A percentile compares a stretch with the other conserved stretches of the same genome.
Conservation (phyloP, 371 early-diverging fungal genomes). For the Entomophthora muscae region DNA sequence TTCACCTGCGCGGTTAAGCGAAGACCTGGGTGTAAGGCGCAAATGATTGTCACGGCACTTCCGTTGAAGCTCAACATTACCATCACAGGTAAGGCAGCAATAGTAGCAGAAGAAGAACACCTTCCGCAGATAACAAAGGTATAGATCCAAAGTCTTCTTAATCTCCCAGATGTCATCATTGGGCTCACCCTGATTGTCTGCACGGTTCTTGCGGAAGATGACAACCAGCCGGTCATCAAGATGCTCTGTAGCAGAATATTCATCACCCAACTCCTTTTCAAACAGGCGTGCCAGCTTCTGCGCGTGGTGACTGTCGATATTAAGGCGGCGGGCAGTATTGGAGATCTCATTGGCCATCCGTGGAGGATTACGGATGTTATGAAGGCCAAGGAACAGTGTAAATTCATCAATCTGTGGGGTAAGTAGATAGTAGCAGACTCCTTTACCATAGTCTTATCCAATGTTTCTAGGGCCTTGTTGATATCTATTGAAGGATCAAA, state of each 20-base stretch:
- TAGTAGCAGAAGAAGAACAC: conserved; percentile 92
- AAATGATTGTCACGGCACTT: conserved; percentile 50
- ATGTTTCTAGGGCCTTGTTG: conserved; percentile 36
- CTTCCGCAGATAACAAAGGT: conserved; percentile 66
- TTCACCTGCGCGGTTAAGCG: conserved; percentile 12
- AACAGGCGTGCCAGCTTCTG: conserved; percentile 31
- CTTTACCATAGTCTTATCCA: conserved; percentile 34
- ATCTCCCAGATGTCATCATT: conserved; percentile 9
- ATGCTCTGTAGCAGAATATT: conserved; percentile 6
- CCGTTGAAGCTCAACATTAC: conserved; percentile 62
- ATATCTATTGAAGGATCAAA: conserved; percentile 69
- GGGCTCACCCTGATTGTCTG: not conserved
- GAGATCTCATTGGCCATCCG: conserved; percentile 42
- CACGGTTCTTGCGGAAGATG: conserved; percentile 7
- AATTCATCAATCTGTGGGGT: conserved; percentile 66
- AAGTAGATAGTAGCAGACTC: too few relatives aligned
- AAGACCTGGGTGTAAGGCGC: conserved; percentile 19
- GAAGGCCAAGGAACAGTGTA: conserved; percentile 48
- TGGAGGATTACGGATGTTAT: conserved; percentile 25
- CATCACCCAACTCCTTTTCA: conserved; percentile 35
- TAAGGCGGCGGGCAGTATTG: conserved; percentile 37
- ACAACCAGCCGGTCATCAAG: conserved; percentile 13
- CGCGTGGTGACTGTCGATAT: conserved; percentile 42
- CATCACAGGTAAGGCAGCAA: conserved; percentile 63
- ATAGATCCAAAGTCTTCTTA: conserved; percentile 58